Evolutionary conservation across 2,329 filamentous ascomycete genomes (phyloP).

Genomic region (Diaporthe velutina): DNA sequence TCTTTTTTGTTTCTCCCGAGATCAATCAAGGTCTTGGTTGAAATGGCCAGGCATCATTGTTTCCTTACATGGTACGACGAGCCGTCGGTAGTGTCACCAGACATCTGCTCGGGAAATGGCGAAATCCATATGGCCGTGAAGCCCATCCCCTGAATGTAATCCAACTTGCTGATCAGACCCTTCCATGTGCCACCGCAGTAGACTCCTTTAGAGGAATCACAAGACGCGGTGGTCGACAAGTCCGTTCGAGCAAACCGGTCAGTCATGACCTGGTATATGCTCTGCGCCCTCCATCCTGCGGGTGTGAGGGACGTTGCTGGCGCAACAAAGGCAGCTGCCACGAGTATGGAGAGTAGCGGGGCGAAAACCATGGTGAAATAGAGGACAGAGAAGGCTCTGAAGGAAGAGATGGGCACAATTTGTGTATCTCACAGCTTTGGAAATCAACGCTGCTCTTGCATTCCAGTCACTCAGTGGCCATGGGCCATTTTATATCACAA

Average conservation of each 20-base stretch:
- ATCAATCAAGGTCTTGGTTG: background rate
- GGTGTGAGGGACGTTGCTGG: constrained; percentile 33
- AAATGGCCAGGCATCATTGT: background rate
- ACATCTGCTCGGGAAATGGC: constrained; percentile 57
- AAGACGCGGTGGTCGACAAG: constrained; percentile 51
- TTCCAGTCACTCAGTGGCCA: background rate
- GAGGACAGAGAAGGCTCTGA: background rate
- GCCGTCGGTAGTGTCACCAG: constrained; percentile 54
- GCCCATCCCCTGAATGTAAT: constrained; percentile 62
- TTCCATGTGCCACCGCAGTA: constrained; percentile 64
- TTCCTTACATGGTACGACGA: constrained; percentile 41
- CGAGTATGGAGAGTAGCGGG: constrained; percentile 12
- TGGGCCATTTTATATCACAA: constrained; percentile 22
- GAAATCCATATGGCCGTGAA: constrained; percentile 61
- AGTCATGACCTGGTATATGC: constrained; percentile 59
- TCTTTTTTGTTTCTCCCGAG: background rate
- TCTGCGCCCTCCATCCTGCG: constrained; percentile 53
- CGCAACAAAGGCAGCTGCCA: constrained; percentile 26
- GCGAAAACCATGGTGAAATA: constrained; percentile 20
- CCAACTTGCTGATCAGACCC: constrained; percentile 60
- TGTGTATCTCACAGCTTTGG: constrained; percentile 3
- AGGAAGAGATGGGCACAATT: background rate
- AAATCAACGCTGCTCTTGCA: background rate
- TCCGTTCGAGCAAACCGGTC: constrained; percentile 57
- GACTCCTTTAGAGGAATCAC: constrained; percentile 45